Base-by-base conservation (phyloP, 805 yeast genomes). In the Barnettozyma botsteinii region DNA sequence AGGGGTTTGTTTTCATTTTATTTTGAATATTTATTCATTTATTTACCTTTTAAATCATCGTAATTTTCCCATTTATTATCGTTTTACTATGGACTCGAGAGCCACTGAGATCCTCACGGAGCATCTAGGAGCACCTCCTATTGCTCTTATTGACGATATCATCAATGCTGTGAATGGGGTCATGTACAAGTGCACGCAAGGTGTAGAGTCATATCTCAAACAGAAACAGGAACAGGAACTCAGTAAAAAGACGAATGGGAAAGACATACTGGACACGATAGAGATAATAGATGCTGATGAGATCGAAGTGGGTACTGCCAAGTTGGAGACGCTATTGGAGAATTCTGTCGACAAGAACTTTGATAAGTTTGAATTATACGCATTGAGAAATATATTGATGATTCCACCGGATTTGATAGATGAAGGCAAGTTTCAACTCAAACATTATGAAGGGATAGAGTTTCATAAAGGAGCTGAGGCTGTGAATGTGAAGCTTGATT, bases 151-250 rank as follows among this genome's bases (percentile, higher is more conserved):
- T 6, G 97, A 89, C 52, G 95, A 86, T 53, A 81, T 89, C 11
- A 85, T 88, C 50, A 87, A 88, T 59, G 85, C 87, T 1, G 93
- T 86, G 19, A 88, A 88, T 54, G 87, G 79, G 37, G 76, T 86
- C 21, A 73, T 87, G 79, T 83, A 84, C 62, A 79, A 81, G 50
- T 84, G 95, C 54, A 80, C 89, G 0, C 75, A 74, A 34, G 94
- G 86, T 2, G 72, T 89, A 62, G 94, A 85, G 56, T 70, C 70
- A 23, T 81, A 80, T 48, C 61, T 89, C 20, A 51, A 47, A 10
- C 65, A 66, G 26, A 46, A 52, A 35, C 41, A 46, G n/a, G 33
- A 55, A 25, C 29, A 33, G 21, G 31, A 24, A 37, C 7, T 34
- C 26, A 21, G 33, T 30, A 23, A 13, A 8, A 20, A 20, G 14